Base-by-base conservation (phyloP, 306 rosid genomes). In the Biancaea sappan region DNA sequence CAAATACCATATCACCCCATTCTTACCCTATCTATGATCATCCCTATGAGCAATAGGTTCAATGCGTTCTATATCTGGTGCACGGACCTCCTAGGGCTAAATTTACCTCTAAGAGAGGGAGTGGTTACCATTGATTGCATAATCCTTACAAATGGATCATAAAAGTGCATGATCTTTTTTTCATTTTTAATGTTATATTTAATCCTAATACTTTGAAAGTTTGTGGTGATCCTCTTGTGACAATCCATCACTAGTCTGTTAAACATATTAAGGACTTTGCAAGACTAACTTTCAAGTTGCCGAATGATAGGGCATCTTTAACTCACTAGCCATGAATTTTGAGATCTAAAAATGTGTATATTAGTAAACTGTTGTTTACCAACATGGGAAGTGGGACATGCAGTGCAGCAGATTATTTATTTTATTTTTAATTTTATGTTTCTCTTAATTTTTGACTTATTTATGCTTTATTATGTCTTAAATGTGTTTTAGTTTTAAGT, bases 81-180 rank as follows among this genome's bases (percentile, higher is more conserved):
- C 60, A 44, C 6, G 32, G 40, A 52, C 59, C 28, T 41, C 59
- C 28, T 41, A 29, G 8, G 48, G 35, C 50, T 48, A 62, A 19
- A 29, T 22, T 46, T 0, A 6, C 51, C 41, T 74, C 31, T 46
- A 59, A 3, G 43, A 65, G 57, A 64, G 69, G 50, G 29, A 28
- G 41, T 54, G 43, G 60, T 75, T 65, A 50, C 60, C 48, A 24
- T 28, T 41, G 6, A 19, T 34, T 43, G 25, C 9, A 11, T 72
- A 61, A 80, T 35, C 16, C 22, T 47, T 68, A 15, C 63, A 46
- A n/a, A 22, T 64, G 51, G 70, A 71, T 57, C 8, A 31, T 19
- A 57, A 58, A 58, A 43, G n/a, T 40, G 22, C 31, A 18, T 22
- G 16, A 7, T 16, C 22, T n/a, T n/a, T n/a, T n/a, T n/a, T n/a